Evolutionary conservation across 169 alveolate genomes (phyloP), one percentile per base, ranked within the genome.

Genomic region (Cryptosporidium felis): DNA sequence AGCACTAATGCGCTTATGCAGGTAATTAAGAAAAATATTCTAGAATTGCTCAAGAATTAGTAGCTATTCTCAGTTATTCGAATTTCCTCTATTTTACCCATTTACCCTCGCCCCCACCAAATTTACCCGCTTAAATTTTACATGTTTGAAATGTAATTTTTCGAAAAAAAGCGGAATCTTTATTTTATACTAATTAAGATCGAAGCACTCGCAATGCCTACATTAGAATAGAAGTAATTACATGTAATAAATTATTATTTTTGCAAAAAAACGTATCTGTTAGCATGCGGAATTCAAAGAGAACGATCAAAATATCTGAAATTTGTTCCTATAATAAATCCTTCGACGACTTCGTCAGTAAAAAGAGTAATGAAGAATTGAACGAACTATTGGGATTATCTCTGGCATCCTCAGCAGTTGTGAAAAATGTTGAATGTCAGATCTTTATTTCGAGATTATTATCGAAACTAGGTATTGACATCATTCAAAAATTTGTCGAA

Each of bases 401-500:
- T 53, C 34, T 74, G 34, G 40, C 51, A 38, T 53, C 74, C 18
- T 21, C 67, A 34, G 18, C 85, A 26, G 56, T 74, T 40, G 67
- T 74, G 28, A 74, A 74, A 34, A 74, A 74, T 58, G 28, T 18
- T 16, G 85, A 74, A 38, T 65, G 85, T 3, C 85, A 74, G n/a
- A 40, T 9, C 47, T 74, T 74, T 18, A 47, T 74, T 38, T 74
- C 85, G 10, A 53, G 44, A 9, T 16, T 74, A 14, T 18, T 74
- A 26, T 21, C 67, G 21, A 30, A 74, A 23, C 51, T 74, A 34
- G 46, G 41, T 12, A 9, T 32, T 23, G 32, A 74, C n/a, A 36
- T 34, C 0, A 51, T 38, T 58, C 16, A 53, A 16, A 36, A 74
- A 16, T 32, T 74, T 10, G 30, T 32, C 30, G 53, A 32, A 6